Percentiles rank a stretch among this genome's conserved stretches.
phyloP scores from a whole-genome alignment of 2,329 filamentous ascomycete genomes.

The Fusarium udum region DNA sequence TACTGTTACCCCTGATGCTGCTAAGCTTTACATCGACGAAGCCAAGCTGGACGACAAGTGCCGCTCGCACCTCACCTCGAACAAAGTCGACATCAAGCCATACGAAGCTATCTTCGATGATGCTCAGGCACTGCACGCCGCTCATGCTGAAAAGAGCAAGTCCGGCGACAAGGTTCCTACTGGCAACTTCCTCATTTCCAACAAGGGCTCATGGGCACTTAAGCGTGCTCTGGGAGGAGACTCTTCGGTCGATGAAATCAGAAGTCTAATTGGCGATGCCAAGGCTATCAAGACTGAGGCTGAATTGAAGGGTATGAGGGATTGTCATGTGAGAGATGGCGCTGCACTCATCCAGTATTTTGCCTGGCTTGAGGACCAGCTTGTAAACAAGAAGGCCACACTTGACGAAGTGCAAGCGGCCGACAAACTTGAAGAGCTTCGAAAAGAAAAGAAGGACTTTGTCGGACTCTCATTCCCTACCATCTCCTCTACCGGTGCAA shows the following conservation, averaged over 20 bases:
- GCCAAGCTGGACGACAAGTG: constrained; percentile 77
- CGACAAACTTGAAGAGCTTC: constrained; percentile 84
- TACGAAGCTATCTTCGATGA: constrained; percentile 86
- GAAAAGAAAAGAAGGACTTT: constrained; percentile 76
- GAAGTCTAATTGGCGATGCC: constrained; percentile 87
- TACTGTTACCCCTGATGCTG: constrained; percentile 78
- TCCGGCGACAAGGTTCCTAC: constrained; percentile 42
- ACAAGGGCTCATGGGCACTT: constrained; percentile 91
- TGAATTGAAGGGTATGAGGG: constrained; percentile 91
- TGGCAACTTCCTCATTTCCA: constrained; percentile 85
- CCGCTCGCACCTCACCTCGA: constrained; percentile 73
- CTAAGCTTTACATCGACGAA: constrained; percentile 85
- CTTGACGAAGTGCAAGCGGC: constrained; percentile 92
- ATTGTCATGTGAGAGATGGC: constrained; percentile 93
- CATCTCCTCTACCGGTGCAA: constrained; percentile 90
- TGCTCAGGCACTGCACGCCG: constrained; percentile 65
- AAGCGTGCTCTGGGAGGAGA: constrained; percentile 87
- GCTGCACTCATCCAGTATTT: constrained; percentile 92
- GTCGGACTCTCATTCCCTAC: constrained; percentile 94
- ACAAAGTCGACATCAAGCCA: constrained; percentile 78
- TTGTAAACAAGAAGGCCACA: constrained; percentile 74
- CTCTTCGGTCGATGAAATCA: constrained; percentile 82
- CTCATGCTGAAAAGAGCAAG: constrained; percentile 53
- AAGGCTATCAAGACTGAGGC: constrained; percentile 95
- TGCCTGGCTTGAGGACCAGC: constrained; percentile 93